phyloP scores from a whole-genome alignment of 148 eudicot species.

The Vaccinium vitisidaea region DNA sequence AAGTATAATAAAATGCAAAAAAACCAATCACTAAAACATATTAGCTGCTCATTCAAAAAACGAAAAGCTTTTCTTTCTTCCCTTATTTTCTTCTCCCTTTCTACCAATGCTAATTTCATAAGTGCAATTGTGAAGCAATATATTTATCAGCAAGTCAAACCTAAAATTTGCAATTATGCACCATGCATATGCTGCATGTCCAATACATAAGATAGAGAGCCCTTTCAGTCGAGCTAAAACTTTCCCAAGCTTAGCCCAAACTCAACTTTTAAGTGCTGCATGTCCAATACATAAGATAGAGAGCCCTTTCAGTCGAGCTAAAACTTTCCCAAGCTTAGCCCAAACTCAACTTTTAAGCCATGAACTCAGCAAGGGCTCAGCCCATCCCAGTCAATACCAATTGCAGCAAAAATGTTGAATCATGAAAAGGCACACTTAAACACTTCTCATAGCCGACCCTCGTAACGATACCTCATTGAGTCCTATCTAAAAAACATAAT shows the following conservation, averaged over 20 bases:
- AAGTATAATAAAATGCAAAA: conserved; percentile 2
- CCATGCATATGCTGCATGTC: background rate
- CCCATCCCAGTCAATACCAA: background rate
- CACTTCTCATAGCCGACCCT: background rate
- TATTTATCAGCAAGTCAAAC: background rate
- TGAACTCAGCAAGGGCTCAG: conserved; percentile 9
- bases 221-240: background rate
- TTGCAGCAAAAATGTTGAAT: background rate
- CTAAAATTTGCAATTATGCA: background rate
- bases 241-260: background rate
- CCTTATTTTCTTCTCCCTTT: too few relatives aligned
- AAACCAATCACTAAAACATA: background rate
- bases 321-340: background rate
- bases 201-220: background rate
- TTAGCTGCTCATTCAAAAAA: background rate
- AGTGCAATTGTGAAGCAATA: background rate
- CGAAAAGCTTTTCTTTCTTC: too few relatives aligned
- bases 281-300: background rate
- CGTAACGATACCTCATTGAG: background rate
- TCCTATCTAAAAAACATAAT: background rate
- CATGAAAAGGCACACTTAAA: background rate
- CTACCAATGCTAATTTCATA: background rate
- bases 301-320: background rate
- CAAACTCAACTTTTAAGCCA: background rate
- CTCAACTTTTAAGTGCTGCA: background rate